phyloP scores from a whole-genome alignment of 179 eudicot species.

The Silene noctiflora region DNA sequence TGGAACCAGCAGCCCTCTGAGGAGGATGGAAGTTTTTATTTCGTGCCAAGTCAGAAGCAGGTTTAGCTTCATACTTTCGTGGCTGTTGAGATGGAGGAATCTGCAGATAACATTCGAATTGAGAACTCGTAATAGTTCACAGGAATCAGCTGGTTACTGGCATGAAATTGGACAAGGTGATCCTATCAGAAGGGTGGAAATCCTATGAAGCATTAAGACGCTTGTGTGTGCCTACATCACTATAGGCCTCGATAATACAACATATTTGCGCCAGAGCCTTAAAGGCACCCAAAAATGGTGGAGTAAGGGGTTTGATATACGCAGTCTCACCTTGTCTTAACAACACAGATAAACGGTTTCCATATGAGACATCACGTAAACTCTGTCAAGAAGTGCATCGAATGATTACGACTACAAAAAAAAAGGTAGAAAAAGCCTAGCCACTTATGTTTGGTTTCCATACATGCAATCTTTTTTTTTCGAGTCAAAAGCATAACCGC shows the following conservation, averaged over 20 bases:
- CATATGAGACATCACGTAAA: background rate
- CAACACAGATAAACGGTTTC: too few relatives aligned
- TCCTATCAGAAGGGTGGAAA: background rate
- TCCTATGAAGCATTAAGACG: background rate
- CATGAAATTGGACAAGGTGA: background rate
- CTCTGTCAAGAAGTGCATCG: background rate
- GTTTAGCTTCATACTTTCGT: constrained; percentile 37
- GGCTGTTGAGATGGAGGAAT: constrained; percentile 28
- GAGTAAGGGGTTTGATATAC: too few relatives aligned
- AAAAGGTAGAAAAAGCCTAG: too few relatives aligned
- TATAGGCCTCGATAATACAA: too few relatives aligned
- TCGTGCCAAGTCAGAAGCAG: constrained; percentile 23
- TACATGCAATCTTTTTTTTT: too few relatives aligned
- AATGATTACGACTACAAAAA: background rate
- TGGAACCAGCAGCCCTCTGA: constrained; percentile 34
- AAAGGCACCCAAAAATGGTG: background rate
- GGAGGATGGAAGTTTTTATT: constrained; percentile 35
- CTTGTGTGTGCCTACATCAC: background rate
- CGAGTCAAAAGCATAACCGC: background rate
- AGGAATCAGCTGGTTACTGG: background rate
- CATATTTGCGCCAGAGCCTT: too few relatives aligned
- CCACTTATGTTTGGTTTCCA: background rate
- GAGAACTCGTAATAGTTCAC: background rate
- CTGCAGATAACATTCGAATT: constrained; percentile 31
- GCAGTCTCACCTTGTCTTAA: too few relatives aligned